These are phyloP conservation scores for Papilionanthe hybrid DNA, from an alignment of 116 monocot species.

Conservation along the genomic window DNA sequence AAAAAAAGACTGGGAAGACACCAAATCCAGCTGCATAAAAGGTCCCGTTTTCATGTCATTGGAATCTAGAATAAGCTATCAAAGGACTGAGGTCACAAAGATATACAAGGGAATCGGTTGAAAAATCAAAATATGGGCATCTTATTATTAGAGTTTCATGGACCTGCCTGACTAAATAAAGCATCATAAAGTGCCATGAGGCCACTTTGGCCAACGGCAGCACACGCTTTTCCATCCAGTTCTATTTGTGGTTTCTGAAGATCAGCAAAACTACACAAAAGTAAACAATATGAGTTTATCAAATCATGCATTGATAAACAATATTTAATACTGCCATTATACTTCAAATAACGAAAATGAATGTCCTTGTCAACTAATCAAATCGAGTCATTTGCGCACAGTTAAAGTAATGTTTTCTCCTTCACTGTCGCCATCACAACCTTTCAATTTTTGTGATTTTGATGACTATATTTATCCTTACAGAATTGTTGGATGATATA, in stretches of 20 bases:
- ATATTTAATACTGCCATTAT: not conserved
- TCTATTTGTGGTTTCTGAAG: constrained; percentile 85
- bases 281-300: not conserved
- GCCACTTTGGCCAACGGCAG: constrained; percentile 91
- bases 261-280: constrained; percentile 77
- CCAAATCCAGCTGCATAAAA: constrained; percentile 72
- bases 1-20: constrained; percentile 28
- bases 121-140: not conserved
- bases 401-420: not conserved
- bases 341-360: not conserved
- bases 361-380: not conserved
- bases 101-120: not conserved
- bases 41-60: not conserved
- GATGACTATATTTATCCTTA: not conserved
- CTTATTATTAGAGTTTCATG: not conserved
- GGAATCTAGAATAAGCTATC: not conserved
- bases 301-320: not conserved
- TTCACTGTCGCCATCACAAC: not conserved
- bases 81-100: not conserved
- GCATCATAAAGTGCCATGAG: constrained; percentile 95
- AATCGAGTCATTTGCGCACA: not conserved
- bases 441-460: not conserved
- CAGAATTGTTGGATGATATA: not conserved
- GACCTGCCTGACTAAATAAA: constrained; percentile 69
- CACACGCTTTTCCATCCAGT: constrained; percentile 90